Conservation (phyloP, 352 stramenopile species). For the Halophytophthora polymorphica region DNA sequence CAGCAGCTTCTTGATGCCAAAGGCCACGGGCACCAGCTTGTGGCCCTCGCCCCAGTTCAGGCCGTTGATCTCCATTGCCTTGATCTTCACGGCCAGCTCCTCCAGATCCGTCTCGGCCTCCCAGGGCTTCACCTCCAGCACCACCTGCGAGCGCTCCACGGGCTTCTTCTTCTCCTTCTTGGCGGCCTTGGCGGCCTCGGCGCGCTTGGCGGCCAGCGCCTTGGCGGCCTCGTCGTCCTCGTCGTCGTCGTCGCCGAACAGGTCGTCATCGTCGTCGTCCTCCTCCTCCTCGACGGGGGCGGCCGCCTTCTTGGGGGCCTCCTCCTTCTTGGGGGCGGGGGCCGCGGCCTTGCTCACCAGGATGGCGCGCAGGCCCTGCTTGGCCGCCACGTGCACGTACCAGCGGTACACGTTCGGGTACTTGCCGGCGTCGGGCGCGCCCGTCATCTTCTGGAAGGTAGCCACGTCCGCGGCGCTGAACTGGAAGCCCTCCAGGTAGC, state of each 20-base stretch:
- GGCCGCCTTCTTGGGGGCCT: constrained; percentile 25
- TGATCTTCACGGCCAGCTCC: constrained; percentile 38
- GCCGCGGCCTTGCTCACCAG: constrained; percentile 25
- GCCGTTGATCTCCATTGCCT: constrained; percentile 41
- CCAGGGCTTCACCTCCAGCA: constrained; percentile 59
- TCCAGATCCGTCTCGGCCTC: constrained; percentile 47
- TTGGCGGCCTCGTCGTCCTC: constrained; percentile 50
- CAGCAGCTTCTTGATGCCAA: constrained; percentile 61
- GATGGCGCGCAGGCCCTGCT: constrained; percentile 47
- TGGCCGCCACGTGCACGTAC: constrained; percentile 63
- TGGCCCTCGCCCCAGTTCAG: constrained; percentile 50
- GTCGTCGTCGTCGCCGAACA: constrained; percentile 52
- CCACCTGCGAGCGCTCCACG: constrained; percentile 37
- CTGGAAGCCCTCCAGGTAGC: constrained; percentile 77
- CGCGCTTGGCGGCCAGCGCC: constrained; percentile 29
- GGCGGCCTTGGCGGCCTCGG: constrained; percentile 34
- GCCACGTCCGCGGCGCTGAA: constrained; percentile 63
- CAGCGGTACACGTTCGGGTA: constrained; percentile 67
- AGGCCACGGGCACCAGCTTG: constrained; percentile 55
- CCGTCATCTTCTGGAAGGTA: constrained; percentile 49
- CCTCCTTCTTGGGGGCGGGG: constrained; percentile 12
- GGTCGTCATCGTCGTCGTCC: constrained; percentile 51
- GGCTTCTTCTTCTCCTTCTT: constrained; percentile 46
- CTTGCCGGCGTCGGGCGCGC: constrained; percentile 45
- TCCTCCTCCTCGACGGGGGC: constrained; percentile 16